phyloP scores from a whole-genome alignment of 176 grass and related monocot genomes.

The Pontederia paniculata region DNA sequence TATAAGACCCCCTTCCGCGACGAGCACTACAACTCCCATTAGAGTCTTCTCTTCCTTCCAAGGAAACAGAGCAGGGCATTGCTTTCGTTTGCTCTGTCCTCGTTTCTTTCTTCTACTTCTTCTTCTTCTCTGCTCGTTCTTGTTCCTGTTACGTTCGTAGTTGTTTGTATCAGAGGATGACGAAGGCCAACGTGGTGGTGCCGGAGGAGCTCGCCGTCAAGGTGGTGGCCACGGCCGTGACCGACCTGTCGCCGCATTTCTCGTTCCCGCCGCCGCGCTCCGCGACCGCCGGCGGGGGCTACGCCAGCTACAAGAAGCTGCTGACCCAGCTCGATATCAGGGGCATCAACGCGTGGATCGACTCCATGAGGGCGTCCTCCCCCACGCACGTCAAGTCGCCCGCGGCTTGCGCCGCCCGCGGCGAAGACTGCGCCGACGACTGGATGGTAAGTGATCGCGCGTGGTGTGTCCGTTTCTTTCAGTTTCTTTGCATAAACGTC shows the following conservation, averaged over 20 bases:
- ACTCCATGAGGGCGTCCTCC: conserved; percentile 57
- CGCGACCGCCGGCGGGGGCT: neutral
- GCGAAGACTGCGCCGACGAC: conserved; percentile 15
- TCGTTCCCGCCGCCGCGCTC: conserved; percentile 5
- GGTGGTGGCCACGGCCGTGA: conserved; percentile 4
- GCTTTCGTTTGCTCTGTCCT: too few species aligned
- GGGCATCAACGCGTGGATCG: conserved; percentile 24
- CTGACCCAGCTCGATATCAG: conserved; percentile 30
- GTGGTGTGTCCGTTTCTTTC: too few species aligned
- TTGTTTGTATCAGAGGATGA: conserved; percentile 20
- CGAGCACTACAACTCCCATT: too few species aligned
- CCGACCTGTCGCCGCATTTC: conserved; percentile 10
- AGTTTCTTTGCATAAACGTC: too few species aligned
- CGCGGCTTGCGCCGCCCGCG: neutral
- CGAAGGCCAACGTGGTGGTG: conserved; percentile 32
- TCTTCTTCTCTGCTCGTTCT: too few species aligned
- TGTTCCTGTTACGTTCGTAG: too few species aligned
- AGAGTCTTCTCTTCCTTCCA: too few species aligned
- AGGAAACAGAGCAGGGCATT: too few species aligned
- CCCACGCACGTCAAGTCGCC: conserved; percentile 29
- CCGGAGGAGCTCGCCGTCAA: conserved; percentile 27
- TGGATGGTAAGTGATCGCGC: conserved; percentile 41
- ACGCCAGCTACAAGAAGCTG: conserved; percentile 21
- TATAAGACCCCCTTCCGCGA: too few species aligned
- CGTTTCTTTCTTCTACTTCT: too few species aligned